phyloP scores from a whole-genome alignment of 208 protist genomes.

The Tritrichomonas musculus region DNA sequence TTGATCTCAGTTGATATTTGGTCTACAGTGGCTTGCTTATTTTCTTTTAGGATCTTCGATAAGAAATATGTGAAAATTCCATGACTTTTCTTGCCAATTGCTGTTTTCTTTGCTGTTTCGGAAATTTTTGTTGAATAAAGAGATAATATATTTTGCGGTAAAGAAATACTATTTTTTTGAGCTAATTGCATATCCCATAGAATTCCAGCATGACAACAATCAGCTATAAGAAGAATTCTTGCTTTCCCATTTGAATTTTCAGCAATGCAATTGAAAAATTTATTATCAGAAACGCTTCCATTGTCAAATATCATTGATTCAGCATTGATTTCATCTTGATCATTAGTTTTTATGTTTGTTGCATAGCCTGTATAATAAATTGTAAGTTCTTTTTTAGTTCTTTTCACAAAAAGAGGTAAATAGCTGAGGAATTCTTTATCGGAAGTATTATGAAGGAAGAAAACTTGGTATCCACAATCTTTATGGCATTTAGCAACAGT shows the following conservation, averaged over 20 bases:
- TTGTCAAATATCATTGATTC: neutral
- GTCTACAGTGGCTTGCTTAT: neutral
- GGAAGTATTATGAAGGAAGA: neutral
- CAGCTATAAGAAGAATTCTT: neutral
- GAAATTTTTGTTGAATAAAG: neutral
- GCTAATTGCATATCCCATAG: neutral
- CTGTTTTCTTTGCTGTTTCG: neutral
- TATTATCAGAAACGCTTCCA: neutral
- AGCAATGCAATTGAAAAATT: neutral
- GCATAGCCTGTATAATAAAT: neutral
- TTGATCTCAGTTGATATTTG: neutral
- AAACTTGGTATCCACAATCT: neutral
- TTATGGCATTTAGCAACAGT: neutral
- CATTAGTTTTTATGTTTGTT: neutral
- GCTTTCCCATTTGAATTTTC: neutral
- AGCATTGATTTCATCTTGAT: neutral
- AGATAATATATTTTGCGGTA: neutral
- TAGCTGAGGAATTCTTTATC: neutral
- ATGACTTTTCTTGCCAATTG: neutral
- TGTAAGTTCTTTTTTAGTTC: neutral
- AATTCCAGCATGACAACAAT: neutral
- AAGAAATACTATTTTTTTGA: neutral
- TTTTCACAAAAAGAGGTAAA: neutral
- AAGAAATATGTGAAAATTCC: conserved; percentile 20
- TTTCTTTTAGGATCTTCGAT: neutral